These are phyloP conservation scores for Dryas drummondii DNA, from an alignment of 306 rosid species.

Conservation along the genomic window DNA sequence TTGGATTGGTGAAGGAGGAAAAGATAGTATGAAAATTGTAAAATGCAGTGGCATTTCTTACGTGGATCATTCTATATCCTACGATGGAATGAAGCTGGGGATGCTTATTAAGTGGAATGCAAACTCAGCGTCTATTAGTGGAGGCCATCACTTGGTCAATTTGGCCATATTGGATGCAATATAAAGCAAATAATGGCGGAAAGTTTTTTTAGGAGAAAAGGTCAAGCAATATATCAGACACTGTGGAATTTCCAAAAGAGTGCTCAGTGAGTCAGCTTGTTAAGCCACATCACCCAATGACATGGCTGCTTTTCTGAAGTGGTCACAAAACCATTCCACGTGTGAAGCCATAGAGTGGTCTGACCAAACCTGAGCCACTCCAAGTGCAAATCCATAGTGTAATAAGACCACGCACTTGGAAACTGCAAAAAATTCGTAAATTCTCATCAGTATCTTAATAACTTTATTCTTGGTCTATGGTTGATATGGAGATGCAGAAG, in stretches of 20 bases:
- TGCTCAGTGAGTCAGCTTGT: constrained; percentile 52
- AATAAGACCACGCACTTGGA: not conserved
- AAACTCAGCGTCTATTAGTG: constrained; percentile 70
- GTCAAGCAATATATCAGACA: constrained; percentile 27
- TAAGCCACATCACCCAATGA: constrained; percentile 46
- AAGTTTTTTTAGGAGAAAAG: constrained; percentile 15
- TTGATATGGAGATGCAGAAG: not conserved
- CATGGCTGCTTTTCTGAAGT: constrained; percentile 28
- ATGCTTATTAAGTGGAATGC: constrained; percentile 75
- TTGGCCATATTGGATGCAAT: constrained; percentile 49
- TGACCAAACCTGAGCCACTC: constrained; percentile 11
- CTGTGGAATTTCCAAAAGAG: constrained; percentile 33
- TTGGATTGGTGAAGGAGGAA: constrained; percentile 14
- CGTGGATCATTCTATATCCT: constrained; percentile 44
- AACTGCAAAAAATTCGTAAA: not conserved
- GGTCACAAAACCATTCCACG: constrained; percentile 25
- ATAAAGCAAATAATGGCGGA: constrained; percentile 26
- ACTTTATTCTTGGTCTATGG: not conserved
- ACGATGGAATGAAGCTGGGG: constrained; percentile 42
- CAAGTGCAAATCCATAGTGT: constrained; percentile 12
- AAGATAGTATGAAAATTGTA: not conserved
- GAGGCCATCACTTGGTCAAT: constrained; percentile 55
- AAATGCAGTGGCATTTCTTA: constrained; percentile 22
- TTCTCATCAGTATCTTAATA: not conserved
- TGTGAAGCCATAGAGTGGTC: constrained; percentile 1